Percentiles rank a stretch among this genome's conserved stretches.
phyloP scores from a whole-genome alignment of 2,329 filamentous ascomycete species.

The Plenodomus biglobosus region DNA sequence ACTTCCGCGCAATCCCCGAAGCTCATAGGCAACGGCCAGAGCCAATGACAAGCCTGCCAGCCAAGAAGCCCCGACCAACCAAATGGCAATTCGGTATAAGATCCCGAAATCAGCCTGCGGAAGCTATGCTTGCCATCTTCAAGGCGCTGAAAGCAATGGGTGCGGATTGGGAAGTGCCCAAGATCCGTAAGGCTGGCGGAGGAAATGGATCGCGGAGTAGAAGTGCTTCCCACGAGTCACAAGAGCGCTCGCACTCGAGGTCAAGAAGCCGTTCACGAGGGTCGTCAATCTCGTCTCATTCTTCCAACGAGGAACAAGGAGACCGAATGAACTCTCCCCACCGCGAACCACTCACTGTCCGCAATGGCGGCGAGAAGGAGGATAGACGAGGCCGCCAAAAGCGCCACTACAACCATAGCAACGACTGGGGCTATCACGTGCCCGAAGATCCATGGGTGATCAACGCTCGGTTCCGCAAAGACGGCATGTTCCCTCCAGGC shows the following conservation, averaged over 20 bases:
- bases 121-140: conserved; percentile 94
- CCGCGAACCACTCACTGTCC: conserved; percentile 34
- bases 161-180: conserved; percentile 75
- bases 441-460: conserved; percentile 96
- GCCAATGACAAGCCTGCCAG: conserved; percentile 57
- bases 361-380: conserved; percentile 27
- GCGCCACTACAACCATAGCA: conserved; percentile 49
- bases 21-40: conserved; percentile 56
- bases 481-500: conserved; percentile 66
- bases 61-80: conserved; percentile 74
- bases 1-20: conserved; percentile 70
- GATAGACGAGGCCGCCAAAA: conserved; percentile 40
- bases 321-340: conserved; percentile 16
- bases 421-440: conserved; percentile 71
- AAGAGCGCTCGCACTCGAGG: conserved; percentile 36
- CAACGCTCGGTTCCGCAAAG: conserved; percentile 82
- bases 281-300: conserved; percentile 39
- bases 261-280: conserved; percentile 35
- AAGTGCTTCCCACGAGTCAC: conserved; percentile 30
- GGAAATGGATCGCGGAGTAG: conserved; percentile 41
- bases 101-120: conserved; percentile 88
- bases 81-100: conserved; percentile 99
- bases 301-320: conserved; percentile 26
- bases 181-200: conserved; percentile 45
- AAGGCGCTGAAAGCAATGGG: conserved; percentile 85